A percentile compares a stretch with the other conserved stretches of the same genome.
These are phyloP conservation scores for Hepatocystis sp. DNA, from an alignment of 169 alveolate genomes.

Conservation along the genomic window DNA sequence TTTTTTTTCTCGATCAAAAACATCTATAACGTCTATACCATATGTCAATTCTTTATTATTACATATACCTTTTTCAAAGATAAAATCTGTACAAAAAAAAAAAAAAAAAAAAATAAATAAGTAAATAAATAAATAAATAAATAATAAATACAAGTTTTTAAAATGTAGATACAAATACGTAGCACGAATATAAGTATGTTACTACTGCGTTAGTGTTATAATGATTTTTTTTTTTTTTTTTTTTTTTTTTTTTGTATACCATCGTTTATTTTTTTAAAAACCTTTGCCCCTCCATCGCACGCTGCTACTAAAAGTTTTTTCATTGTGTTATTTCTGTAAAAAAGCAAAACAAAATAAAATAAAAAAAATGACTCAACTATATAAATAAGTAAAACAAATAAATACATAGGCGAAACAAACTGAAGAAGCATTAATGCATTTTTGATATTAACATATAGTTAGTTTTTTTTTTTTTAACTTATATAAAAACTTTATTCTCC, in stretches of 20 bases:
- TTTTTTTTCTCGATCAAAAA: constrained; percentile 13
- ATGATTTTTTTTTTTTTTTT: too few species aligned
- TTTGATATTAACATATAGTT: neutral
- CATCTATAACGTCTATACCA: constrained; percentile 49
- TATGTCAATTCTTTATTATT: constrained; percentile 53
- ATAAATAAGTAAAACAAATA: neutral
- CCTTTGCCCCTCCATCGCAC: constrained; percentile 69
- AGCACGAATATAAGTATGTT: too few species aligned
- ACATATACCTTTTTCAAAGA: constrained; percentile 24
- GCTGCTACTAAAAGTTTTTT: constrained; percentile 53
- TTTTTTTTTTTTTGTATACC: too few species aligned
- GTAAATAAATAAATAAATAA: too few species aligned
- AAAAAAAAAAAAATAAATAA: too few species aligned
- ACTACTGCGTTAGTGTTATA: too few species aligned
- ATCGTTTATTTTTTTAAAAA: constrained; percentile 41
- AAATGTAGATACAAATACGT: too few species aligned
- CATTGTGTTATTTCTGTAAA: constrained; percentile 8
- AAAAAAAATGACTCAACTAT: neutral
- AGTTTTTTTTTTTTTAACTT: constrained; percentile 17
- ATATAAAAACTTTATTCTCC: constrained; percentile 62
- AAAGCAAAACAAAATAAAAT: neutral
- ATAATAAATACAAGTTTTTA: too few species aligned
- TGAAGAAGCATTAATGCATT: neutral
- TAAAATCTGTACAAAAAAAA: constrained; percentile 34
- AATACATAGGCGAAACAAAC: neutral